A percentile compares a stretch with the other conserved stretches of the same genome.
Conservation (phyloP, 1,284 basidiomycete genomes). For the Thecaphora thlaspeos region DNA sequence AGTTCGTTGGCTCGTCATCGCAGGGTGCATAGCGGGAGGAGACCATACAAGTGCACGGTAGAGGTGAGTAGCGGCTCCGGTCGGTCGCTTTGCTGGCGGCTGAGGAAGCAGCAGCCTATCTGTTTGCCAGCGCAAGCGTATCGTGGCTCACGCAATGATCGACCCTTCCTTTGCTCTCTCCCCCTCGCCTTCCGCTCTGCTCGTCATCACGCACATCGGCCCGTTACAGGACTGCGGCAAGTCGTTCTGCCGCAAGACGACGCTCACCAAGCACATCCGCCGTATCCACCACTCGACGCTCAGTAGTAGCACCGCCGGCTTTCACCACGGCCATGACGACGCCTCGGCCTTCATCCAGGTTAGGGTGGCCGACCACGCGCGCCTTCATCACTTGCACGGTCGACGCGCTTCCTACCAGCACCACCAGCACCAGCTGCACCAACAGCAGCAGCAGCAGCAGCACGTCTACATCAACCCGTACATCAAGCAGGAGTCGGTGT, state of each 20-base stretch:
- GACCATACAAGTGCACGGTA: slow-evolving; percentile 57
- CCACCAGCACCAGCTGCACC: slow-evolving; percentile 11
- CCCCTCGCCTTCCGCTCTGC: too few species aligned
- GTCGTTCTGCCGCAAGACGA: slow-evolving; percentile 59
- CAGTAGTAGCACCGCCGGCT: too few species aligned
- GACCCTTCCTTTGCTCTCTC: too few species aligned
- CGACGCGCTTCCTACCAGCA: slow-evolving; percentile 5
- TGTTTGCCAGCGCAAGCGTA: too few species aligned
- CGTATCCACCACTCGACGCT: slow-evolving; percentile 39
- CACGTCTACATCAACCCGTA: slow-evolving; percentile 3
- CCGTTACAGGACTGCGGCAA: slow-evolving; percentile 36
- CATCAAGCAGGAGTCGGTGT: too few species aligned
- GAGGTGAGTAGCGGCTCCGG: slow-evolving; percentile 12
- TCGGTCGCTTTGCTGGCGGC: too few species aligned
- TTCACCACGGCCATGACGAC: too few species aligned
- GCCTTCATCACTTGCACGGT: not conserved
- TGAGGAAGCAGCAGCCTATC: not conserved
- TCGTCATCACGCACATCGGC: too few species aligned
- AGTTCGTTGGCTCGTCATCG: slow-evolving; percentile 67
- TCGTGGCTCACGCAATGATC: too few species aligned
- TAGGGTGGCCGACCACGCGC: too few species aligned
- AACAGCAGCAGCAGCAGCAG: slow-evolving; percentile 1
- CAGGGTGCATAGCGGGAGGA: slow-evolving; percentile 67
- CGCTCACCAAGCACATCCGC: slow-evolving; percentile 59
- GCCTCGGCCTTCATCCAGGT: too few species aligned